A percentile compares a stretch with the other conserved stretches of the same genome.
These are phyloP conservation scores for Dictyostelium intermedium DNA, from an alignment of 78 protist species.

Conservation along the genomic window DNA sequence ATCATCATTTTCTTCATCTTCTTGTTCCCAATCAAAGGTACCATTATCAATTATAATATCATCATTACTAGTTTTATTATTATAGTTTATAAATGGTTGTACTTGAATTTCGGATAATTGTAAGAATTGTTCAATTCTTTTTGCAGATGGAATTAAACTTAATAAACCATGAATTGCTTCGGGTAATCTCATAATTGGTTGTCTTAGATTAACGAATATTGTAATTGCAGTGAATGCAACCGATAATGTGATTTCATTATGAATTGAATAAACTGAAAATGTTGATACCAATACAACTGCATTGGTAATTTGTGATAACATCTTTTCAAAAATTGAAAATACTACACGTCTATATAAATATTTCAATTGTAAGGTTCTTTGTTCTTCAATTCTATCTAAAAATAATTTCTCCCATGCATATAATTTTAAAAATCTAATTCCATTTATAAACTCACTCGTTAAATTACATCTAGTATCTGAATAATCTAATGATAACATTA, in stretches of 20 bases:
- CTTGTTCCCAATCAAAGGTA: background rate
- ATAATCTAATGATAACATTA: background rate
- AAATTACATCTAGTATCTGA: conserved; percentile 8
- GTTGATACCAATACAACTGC: conserved; percentile 40
- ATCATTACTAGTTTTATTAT: background rate
- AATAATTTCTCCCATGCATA: conserved; percentile 65
- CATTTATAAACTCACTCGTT: conserved; percentile 19
- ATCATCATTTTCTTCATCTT: background rate
- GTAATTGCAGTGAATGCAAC: conserved; percentile 48
- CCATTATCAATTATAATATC: background rate
- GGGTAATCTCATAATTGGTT: conserved; percentile 30
- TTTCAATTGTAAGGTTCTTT: background rate
- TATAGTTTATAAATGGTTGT: background rate
- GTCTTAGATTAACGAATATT: conserved; percentile 23
- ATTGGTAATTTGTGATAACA: background rate
- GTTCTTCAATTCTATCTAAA: background rate
- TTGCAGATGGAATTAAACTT: background rate
- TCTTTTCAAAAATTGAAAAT: background rate
- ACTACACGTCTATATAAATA: background rate
- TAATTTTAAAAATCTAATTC: conserved; percentile 31
- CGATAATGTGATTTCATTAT: background rate
- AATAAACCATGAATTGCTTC: background rate
- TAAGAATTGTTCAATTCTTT: conserved; percentile 15
- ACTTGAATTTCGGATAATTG: background rate
- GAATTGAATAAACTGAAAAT: background rate